Conservation (phyloP, 1,139 yeast species). For the Candida smagusa region DNA sequence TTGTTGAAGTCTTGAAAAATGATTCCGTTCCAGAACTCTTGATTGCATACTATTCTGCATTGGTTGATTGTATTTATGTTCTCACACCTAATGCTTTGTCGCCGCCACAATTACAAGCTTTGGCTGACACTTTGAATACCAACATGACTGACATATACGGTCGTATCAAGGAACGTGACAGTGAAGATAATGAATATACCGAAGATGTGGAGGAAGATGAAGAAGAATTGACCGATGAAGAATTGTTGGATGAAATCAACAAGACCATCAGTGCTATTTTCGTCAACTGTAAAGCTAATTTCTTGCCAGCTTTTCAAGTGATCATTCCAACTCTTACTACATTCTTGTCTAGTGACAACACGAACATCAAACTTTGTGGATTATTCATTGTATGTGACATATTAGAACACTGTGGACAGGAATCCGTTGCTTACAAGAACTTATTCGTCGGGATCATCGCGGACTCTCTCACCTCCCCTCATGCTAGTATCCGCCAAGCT, state of each 20-base stretch:
- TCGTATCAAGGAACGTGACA: conserved; percentile 70
- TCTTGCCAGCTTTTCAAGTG: conserved; percentile 62
- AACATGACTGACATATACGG: conserved; percentile 67
- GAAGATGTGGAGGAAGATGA: conserved; percentile 78
- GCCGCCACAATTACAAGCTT: conserved; percentile 51
- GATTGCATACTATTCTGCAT: conserved; percentile 71
- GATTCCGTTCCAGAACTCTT: conserved; percentile 87
- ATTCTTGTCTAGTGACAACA: conserved; percentile 62
- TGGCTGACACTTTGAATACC: conserved; percentile 58
- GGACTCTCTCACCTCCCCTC: conserved; percentile 61
- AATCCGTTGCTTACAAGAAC: conserved; percentile 62
- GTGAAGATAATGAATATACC: conserved; percentile 68
- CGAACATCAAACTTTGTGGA: conserved; percentile 72
- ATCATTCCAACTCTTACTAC: conserved; percentile 54
- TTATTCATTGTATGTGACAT: conserved; percentile 77
- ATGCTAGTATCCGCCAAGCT: conserved; percentile 80
- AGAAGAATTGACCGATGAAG: conserved; percentile 87
- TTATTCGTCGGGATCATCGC: conserved; percentile 61
- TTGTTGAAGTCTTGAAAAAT: conserved; percentile 62
- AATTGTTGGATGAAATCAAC: conserved; percentile 79
- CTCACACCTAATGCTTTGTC: conserved; percentile 64
- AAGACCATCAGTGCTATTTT: conserved; percentile 74
- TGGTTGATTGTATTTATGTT: conserved; percentile 64
- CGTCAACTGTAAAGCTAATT: conserved; percentile 56
- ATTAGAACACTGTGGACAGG: conserved; percentile 73